Evolutionary conservation across 2,329 filamentous ascomycete species (phyloP), one percentile per base, ranked within the genome.

Genomic region (Claviceps fusiformis): DNA sequence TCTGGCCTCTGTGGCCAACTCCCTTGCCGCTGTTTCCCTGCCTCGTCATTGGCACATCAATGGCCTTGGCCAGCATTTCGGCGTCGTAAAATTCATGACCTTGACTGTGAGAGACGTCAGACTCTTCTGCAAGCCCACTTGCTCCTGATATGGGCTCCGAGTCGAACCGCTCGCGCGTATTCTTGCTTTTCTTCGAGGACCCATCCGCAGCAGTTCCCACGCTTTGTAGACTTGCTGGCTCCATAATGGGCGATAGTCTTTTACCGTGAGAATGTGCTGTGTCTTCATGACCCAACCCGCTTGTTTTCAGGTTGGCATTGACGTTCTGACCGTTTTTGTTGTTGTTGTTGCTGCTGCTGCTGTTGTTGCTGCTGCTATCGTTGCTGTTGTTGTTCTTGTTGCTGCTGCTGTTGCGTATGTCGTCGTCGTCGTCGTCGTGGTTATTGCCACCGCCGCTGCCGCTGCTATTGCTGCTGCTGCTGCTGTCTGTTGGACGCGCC

Each of bases 1-100:
- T 61, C 55, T 59, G 65, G 45, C 51, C 62, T 44, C 55, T 61
- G 17, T 68, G 65, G 58, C 55, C 62, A 37, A 55, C 62, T 41
- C 53, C 66, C 47, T 61, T 67, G 3, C 60, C 70, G 13, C 65
- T 71, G 53, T 72, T 57, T 54, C 70, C 70, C 59, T 69, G 72
- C 54, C 66, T 71, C 6, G 73, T 64, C 9, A 65, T 60, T 9
- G 75, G 77, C 52, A 81, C 75, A 57, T 82, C 77, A 50, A 82
- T 77, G 7, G 76, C 77, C 48, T 70, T 70, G 51, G 69, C 68
- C 55, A 77, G 65, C 33, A 72, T 75, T n/a, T 81, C 80, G 33
- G 80, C 69, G 61, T 81, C 82, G 62, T 84, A 84, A 62, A 85
- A 85, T 64, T 85, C 81, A 61, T 85, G 84, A 0, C 81, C 81